Evolutionary conservation across 306 rosid genomes (phyloP).

Genomic region (Benincasa hispida): DNA sequence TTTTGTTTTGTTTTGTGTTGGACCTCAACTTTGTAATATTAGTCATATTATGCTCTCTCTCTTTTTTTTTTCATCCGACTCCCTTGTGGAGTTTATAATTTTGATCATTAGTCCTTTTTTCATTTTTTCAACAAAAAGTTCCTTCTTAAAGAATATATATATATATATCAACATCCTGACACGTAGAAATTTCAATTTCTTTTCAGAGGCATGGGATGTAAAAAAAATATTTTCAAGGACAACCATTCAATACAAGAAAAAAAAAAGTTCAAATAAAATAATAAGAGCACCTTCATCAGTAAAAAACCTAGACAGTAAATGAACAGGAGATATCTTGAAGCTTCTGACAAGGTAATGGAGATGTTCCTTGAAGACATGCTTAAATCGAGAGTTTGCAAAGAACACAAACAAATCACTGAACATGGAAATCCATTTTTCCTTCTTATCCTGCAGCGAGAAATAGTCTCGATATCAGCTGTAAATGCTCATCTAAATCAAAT

Average conservation of each 20-base stretch:
- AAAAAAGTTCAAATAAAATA: not conserved
- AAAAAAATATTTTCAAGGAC: not conserved
- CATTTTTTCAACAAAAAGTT: too few species aligned
- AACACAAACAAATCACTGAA: slow-evolving; percentile 54
- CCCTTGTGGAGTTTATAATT: too few species aligned
- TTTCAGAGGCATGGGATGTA: not conserved
- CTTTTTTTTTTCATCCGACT: too few species aligned
- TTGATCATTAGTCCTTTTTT: too few species aligned
- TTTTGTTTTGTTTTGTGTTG: too few species aligned
- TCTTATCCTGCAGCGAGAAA: slow-evolving; percentile 45
- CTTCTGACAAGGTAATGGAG: slow-evolving; percentile 45
- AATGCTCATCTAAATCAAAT: not conserved
- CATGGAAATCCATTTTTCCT: slow-evolving; percentile 43
- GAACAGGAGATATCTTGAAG: slow-evolving; percentile 46
- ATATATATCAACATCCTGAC: not conserved
- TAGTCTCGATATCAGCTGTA: not conserved
- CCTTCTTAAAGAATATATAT: too few species aligned
- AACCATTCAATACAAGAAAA: not conserved
- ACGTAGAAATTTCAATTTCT: not conserved
- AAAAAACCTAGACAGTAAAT: slow-evolving; percentile 50
- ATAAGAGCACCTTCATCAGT: slow-evolving; percentile 60
- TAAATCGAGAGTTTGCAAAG: slow-evolving; percentile 49
- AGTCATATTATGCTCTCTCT: too few species aligned
- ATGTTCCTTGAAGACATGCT: slow-evolving; percentile 54
- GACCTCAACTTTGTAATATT: too few species aligned